Base-by-base conservation (phyloP, 768 basidiomycete genomes). In the Psilocybe sp. region DNA sequence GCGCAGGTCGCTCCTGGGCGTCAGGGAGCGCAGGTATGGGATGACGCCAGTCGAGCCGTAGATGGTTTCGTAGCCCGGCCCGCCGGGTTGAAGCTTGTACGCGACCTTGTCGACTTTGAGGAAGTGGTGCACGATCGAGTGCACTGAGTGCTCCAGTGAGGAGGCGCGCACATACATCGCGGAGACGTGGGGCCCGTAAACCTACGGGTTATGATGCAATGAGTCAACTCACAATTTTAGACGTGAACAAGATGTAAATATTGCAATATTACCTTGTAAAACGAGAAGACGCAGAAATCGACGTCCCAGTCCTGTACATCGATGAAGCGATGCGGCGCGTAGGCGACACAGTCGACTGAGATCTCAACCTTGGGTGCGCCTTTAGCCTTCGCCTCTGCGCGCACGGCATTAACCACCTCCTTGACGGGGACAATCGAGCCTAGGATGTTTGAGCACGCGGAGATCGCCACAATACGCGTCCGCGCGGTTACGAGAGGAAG, bases 251-350 rank as follows among this genome's bases (percentile, higher is more conserved):
- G 16, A 42, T n/a, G 14, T 5, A 32, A 11, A 39, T 9, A 14
- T 14, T 16, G 11, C 32, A n/a, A 5, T 32, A 33, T 44, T 5
- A 85, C 89, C 79, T 90, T 92, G 72, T 90, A 91, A 57, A 83
- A 77, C 0, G 87, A 81, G 62, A 89, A 83, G 44, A 81, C 79
- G 42, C 76, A 78, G 60, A 81, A 89, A 55, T 92, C 87, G 33
- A 89, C 73, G 46, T 89, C 87, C 89, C 88, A 91, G 42, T 76
- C 81, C 50, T 74, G 78, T 13, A 89, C 88, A 56, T 91, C 82
- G 28, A 91, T 80, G 48, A 69, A 65, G 12, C 86, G 72, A 60
- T 91, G 87, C 0, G 88, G 87, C 4, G 86, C 85, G 56, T 85
- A 89, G 2, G 87, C 87, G 2, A 91, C 89, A 53, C 87, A 89